Percentiles rank a stretch among this genome's conserved stretches.
These are phyloP conservation scores for Rhizophagus sp. DNA, from an alignment of 192 early-diverging fungal species.

Conservation along the genomic window DNA sequence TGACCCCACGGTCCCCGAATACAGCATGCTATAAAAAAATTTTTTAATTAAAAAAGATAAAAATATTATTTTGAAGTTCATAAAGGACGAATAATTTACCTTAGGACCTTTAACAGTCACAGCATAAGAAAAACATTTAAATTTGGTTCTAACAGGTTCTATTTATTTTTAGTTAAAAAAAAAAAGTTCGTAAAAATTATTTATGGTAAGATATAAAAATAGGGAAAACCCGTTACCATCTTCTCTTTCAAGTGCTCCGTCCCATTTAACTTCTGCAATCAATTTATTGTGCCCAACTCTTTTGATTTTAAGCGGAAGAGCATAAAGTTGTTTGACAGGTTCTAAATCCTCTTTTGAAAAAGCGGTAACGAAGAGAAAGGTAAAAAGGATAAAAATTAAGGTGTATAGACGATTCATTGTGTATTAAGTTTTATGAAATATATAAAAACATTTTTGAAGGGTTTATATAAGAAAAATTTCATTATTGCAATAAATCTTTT, in stretches of 20 bases:
- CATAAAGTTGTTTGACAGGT: neutral
- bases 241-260: neutral
- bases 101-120: slow-evolving; percentile 6
- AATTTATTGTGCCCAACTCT: neutral
- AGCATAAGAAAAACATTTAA: neutral
- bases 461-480: too few relatives aligned
- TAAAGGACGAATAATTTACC: neutral
- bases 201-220: neutral
- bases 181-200: neutral
- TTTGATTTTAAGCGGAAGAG: neutral
- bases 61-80: neutral
- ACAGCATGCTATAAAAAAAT: neutral
- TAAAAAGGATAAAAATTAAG: neutral
- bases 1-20: neutral
- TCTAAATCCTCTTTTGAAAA: neutral
- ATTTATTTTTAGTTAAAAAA: neutral
- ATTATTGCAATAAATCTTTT: too few relatives aligned
- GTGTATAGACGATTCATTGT: neutral
- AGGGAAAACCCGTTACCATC: neutral
- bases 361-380: neutral
- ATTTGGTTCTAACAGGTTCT: neutral
- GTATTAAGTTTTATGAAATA: neutral
- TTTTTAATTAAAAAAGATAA: neutral
- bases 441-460: too few relatives aligned
- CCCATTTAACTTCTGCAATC: neutral